These are phyloP conservation scores for Mycena sanguinolenta DNA, from an alignment of 768 basidiomycete species.

Conservation along the genomic window DNA sequence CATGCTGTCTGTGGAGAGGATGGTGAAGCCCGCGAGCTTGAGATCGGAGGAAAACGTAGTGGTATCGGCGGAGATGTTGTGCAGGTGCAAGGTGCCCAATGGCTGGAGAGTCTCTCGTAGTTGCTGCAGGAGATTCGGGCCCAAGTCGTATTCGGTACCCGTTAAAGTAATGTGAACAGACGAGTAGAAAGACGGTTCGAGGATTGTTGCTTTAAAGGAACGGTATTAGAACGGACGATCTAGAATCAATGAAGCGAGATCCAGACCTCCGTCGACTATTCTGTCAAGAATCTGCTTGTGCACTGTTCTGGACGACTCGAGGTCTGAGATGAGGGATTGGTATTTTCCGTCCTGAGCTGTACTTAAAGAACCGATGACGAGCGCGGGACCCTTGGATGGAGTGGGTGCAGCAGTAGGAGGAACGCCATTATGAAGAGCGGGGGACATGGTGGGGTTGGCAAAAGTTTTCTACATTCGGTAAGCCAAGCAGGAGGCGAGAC, in stretches of 20 bases:
- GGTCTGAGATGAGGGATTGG: slow-evolving; percentile 73
- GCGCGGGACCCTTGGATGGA: slow-evolving; percentile 58
- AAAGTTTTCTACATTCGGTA: slow-evolving; percentile 17
- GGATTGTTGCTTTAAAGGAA: slow-evolving; percentile 64
- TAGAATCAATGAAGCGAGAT: not conserved
- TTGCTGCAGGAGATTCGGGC: slow-evolving; percentile 70
- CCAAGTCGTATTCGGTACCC: slow-evolving; percentile 70
- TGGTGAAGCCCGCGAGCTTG: slow-evolving; percentile 73
- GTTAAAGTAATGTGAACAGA: slow-evolving; percentile 80
- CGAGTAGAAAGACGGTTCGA: slow-evolving; percentile 68
- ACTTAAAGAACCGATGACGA: slow-evolving; percentile 83
- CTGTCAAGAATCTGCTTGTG: slow-evolving; percentile 89
- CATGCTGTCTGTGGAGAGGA: slow-evolving; percentile 62
- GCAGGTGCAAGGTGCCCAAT: slow-evolving; percentile 77
- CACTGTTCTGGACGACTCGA: slow-evolving; percentile 68
- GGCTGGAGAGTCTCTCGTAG: slow-evolving; percentile 73
- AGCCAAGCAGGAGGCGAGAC: not conserved
- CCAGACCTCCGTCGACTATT: slow-evolving; percentile 82
- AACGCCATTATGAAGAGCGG: slow-evolving; percentile 64
- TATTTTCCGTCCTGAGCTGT: slow-evolving; percentile 87
- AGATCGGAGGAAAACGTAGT: slow-evolving; percentile 71
- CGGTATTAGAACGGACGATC: slow-evolving; percentile 26
- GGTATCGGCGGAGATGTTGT: slow-evolving; percentile 57
- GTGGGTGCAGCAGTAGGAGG: slow-evolving; percentile 39
- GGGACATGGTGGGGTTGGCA: slow-evolving; percentile 62